Evolutionary conservation across 371 early-diverging fungal genomes (phyloP).

Genomic region (Lichtheimia ornata): DNA sequence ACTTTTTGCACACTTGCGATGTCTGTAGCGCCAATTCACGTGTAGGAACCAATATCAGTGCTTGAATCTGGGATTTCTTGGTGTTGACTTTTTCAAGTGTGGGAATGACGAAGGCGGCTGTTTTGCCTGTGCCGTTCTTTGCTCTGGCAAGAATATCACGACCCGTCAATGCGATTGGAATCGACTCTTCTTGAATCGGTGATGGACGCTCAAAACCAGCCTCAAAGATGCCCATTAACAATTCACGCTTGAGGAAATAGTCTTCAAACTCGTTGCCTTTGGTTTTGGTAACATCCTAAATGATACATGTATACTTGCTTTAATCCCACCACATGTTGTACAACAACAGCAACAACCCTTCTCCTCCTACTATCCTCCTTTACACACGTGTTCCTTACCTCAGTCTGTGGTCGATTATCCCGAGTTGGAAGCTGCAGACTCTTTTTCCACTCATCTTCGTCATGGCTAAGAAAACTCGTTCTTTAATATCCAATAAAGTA

Average conservation of each 20-base stretch:
- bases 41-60: conserved; percentile 94
- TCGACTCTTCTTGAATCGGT: conserved; percentile 99
- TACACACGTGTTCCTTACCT: conserved; percentile 39
- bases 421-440: conserved; percentile 72
- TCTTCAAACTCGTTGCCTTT: conserved; percentile 99
- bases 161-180: conserved; percentile 96
- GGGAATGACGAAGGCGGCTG: conserved; percentile 97
- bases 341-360: not conserved
- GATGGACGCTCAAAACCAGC: conserved; percentile 99
- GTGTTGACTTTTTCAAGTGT: conserved; percentile 92
- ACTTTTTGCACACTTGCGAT: conserved; percentile 90
- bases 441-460: conserved; percentile 78
- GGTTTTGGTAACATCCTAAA: conserved; percentile 88
- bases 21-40: conserved; percentile 97
- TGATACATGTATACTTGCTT: not conserved
- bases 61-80: conserved; percentile 80
- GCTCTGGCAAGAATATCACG: conserved; percentile 96
- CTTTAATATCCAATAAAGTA: no score
- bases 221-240: conserved; percentile 98
- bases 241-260: conserved; percentile 93
- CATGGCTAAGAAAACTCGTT: conserved; percentile 38
- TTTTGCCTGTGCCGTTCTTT: conserved; percentile 99
- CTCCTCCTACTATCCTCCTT: not conserved
- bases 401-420: conserved; percentile 90
- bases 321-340: not conserved